These are phyloP conservation scores for Rhizoctonia solani DNA, from an alignment of 1,284 basidiomycete genomes.

Conservation along the genomic window DNA sequence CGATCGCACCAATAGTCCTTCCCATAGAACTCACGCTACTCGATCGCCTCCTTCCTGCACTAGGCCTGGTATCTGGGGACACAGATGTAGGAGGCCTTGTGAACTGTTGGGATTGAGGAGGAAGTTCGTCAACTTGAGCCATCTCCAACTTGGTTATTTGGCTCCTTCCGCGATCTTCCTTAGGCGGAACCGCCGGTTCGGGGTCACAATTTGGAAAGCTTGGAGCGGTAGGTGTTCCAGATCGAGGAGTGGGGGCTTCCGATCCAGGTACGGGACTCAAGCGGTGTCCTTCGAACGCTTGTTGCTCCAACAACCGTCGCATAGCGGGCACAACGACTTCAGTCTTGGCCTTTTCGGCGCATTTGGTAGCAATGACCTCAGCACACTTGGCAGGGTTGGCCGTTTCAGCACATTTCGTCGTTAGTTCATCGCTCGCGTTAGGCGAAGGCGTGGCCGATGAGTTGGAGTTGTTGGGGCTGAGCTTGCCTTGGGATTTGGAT, in stretches of 20 bases:
- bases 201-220: neutral
- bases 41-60: conserved; percentile 4
- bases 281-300: conserved; percentile 19
- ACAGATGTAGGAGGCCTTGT: conserved; percentile 9
- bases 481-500: neutral
- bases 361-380: conserved; percentile 25
- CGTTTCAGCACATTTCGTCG: conserved; percentile 14
- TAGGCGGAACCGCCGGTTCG: neutral
- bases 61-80: neutral
- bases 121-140: conserved; percentile 6
- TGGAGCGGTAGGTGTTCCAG: conserved; percentile 9
- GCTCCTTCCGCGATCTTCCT: neutral
- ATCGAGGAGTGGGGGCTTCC: conserved; percentile 25
- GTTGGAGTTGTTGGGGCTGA: neutral
- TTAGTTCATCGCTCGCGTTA: neutral
- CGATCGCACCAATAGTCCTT: conserved; percentile 18
- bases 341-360: conserved; percentile 24
- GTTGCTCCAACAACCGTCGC: conserved; percentile 24
- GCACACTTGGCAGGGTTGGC: conserved; percentile 20
- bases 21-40: conserved; percentile 13
- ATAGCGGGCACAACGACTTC: conserved; percentile 26
- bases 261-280: conserved; percentile 31
- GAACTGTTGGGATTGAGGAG: neutral
- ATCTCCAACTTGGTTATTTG: conserved; percentile 2
- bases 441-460: conserved; percentile 18